These are phyloP conservation scores for Moricandia arvensis DNA, from an alignment of 345 rosid genomes.

Conservation along the genomic window DNA sequence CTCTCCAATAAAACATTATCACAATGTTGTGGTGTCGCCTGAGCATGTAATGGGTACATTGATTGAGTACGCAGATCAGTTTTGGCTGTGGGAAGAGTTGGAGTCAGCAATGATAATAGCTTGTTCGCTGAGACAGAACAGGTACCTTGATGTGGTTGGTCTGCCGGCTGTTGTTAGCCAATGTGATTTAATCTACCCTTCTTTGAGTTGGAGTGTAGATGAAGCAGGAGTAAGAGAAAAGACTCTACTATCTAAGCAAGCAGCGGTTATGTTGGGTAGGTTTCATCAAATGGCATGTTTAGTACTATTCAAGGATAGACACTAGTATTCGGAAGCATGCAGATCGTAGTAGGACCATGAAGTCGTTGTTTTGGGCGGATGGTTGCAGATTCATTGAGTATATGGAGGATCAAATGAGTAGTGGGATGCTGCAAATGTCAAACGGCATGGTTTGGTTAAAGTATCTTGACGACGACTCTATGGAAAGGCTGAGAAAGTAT, in stretches of 20 bases:
- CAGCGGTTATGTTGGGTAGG: background rate
- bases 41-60: slow-evolving; percentile 2
- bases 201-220: background rate
- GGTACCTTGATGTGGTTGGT: background rate
- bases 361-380: background rate
- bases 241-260: background rate
- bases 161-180: background rate
- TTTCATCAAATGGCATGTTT: background rate
- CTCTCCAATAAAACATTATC: background rate
- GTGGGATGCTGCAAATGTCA: background rate
- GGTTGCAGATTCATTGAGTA: background rate
- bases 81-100: slow-evolving; percentile 61
- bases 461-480: background rate
- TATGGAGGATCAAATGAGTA: background rate
- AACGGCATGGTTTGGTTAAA: background rate
- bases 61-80: slow-evolving; percentile 44
- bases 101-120: slow-evolving; percentile 50
- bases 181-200: slow-evolving; percentile 8
- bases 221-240: background rate
- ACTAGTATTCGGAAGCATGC: background rate
- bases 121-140: slow-evolving; percentile 29
- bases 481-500: background rate
- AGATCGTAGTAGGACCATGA: background rate
- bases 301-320: background rate
- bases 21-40: slow-evolving; percentile 1